Evolutionary conservation across 805 yeast genomes (phyloP), one percentile per base, ranked within the genome.

Genomic region (Tetrapisispora namnaoensis): DNA sequence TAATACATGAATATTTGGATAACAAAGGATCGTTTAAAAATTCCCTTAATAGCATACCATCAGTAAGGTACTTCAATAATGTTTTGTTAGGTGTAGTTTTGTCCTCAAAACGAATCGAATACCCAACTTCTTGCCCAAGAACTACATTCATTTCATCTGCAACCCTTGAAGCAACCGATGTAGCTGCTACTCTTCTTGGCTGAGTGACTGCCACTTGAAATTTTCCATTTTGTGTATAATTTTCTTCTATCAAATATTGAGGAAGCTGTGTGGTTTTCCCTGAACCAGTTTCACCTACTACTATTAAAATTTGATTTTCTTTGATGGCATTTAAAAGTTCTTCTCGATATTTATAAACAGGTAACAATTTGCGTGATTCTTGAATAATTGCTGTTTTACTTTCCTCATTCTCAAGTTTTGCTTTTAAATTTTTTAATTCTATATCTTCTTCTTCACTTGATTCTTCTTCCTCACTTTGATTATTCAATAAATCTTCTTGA

Each of bases 191-290:
- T 59, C 98, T 74, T 58, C 98, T 77, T 0, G 98, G 98, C 64
- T 90, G 97, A 0, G 97, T 90, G 57, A 95, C 87, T 1, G 89
- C 96, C 5, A 90, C 74, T 52, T 70, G 79, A 54, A 64, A 78
- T 37, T 86, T 70, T 0, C 78, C 77, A 36, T 67, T 63, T 36
- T 71, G 58, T 1, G 89, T 75, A 56, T 81, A 88, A 0, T 96
- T 95, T 21, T 84, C 90, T 57, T 89, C 95, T 50, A 79, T 77
- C 13, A 90, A 68, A 59, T 82, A 90, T 59, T 90, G 97, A 0
- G 97, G 96, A 10, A 90, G 63, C 63, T 90, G 97, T 0, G 97
- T 90, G 0, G 97, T 90, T 60, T 90, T 90, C 59, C 97, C 97
- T 0, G 96, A 89, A 42, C 97, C 95, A 0, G 95, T 86, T 61